Evolutionary conservation across 495 filamentous ascomycete genomes (phyloP).

Genomic region (Xylaria flabelliformis): DNA sequence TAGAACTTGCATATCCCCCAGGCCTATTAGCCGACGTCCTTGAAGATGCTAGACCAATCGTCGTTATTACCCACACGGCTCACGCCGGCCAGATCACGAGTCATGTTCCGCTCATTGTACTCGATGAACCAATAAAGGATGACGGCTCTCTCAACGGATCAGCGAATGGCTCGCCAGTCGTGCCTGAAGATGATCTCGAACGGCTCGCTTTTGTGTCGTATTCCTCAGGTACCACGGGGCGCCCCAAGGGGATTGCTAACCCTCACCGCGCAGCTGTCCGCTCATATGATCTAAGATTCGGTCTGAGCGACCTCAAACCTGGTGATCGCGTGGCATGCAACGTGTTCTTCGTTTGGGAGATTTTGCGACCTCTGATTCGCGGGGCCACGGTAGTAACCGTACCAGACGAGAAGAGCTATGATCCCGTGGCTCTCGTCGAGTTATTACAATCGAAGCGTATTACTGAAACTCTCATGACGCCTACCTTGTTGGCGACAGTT

Average conservation of each 20-base stretch:
- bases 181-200: slow-evolving; percentile 66
- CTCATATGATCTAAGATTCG: slow-evolving; percentile 70
- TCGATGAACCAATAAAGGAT: slow-evolving; percentile 52
- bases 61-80: slow-evolving; percentile 63
- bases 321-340: slow-evolving; percentile 75
- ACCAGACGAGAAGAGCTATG: slow-evolving; percentile 72
- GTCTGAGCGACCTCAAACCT: slow-evolving; percentile 63
- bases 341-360: slow-evolving; percentile 79
- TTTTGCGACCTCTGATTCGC: slow-evolving; percentile 70
- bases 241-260: slow-evolving; percentile 73
- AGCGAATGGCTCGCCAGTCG: slow-evolving; percentile 45
- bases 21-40: slow-evolving; percentile 69
- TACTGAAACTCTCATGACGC: slow-evolving; percentile 78
- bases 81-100: slow-evolving; percentile 63
- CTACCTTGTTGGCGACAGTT: slow-evolving; percentile 69
- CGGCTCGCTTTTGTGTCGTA: slow-evolving; percentile 71
- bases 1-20: slow-evolving; percentile 72
- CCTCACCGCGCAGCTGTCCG: slow-evolving; percentile 69
- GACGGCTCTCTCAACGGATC: slow-evolving; percentile 42
- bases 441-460: slow-evolving; percentile 61
- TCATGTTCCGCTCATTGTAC: slow-evolving; percentile 60
- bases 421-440: slow-evolving; percentile 70
- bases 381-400: slow-evolving; percentile 71
- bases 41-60: slow-evolving; percentile 66
- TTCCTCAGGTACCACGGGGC: slow-evolving; percentile 70